Evolutionary conservation across 768 basidiomycete species (phyloP).

Genomic region (Mycena metata): DNA sequence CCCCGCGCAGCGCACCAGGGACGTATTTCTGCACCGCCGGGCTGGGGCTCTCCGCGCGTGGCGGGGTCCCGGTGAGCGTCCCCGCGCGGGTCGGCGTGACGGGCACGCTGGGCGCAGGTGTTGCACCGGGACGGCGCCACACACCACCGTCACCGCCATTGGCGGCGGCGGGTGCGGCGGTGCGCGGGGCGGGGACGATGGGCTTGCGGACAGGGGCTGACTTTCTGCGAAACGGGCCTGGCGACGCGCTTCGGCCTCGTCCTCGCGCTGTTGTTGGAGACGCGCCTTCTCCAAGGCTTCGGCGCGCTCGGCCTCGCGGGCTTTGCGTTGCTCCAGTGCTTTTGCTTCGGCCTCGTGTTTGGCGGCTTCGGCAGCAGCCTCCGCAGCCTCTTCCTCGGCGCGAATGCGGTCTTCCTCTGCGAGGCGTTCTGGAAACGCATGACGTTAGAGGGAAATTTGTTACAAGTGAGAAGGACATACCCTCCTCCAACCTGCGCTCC

Average conservation of each 20-base stretch:
- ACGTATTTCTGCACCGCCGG: constrained; percentile 59
- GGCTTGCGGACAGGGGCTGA: constrained; percentile 45
- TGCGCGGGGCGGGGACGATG: constrained; percentile 45
- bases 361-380: constrained; percentile 63
- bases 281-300: constrained; percentile 68
- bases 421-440: constrained; percentile 55
- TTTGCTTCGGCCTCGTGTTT: constrained; percentile 77
- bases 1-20: constrained; percentile 53
- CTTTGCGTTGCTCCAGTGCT: constrained; percentile 60
- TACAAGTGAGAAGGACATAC: constrained; percentile 50
- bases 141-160: constrained; percentile 41
- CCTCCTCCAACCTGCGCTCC: constrained; percentile 61
- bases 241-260: constrained; percentile 72
- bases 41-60: constrained; percentile 70
- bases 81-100: constrained; percentile 46
- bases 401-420: constrained; percentile 67
- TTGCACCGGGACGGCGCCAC: constrained; percentile 48
- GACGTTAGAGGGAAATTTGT: constrained; percentile 1
- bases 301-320: constrained; percentile 64
- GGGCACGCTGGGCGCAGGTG: constrained; percentile 46
- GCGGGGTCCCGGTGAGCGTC: constrained; percentile 51
- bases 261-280: constrained; percentile 74
- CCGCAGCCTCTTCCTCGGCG: constrained; percentile 65
- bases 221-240: constrained; percentile 56
- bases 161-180: constrained; percentile 37